Evolutionary conservation across 176 grass and related monocot genomes (phyloP).

Genomic region (Carex scoparia): DNA sequence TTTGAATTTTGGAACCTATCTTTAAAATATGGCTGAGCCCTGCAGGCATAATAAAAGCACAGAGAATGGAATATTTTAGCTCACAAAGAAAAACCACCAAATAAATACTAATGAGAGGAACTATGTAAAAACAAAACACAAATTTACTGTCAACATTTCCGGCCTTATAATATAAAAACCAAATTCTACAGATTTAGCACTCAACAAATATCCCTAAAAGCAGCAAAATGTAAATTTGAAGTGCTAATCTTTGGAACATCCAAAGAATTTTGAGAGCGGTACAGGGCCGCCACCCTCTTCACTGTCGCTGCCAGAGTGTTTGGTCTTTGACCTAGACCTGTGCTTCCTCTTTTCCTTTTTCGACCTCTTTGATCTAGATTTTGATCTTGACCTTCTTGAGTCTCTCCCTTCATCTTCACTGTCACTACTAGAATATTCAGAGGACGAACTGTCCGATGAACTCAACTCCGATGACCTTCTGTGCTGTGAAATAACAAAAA

Average conservation of each 20-base stretch:
- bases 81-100: neutral
- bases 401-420: conserved; percentile 61
- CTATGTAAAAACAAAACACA: neutral
- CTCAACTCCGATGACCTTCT: conserved; percentile 69
- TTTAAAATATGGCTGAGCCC: neutral
- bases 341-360: conserved; percentile 84
- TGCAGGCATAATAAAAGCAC: neutral
- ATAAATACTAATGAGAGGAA: neutral
- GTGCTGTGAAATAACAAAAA: conserved; percentile 38
- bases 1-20: neutral
- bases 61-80: neutral
- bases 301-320: conserved; percentile 25
- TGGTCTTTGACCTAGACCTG: conserved; percentile 55
- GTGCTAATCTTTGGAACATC: conserved; percentile 49
- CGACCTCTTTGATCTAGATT: conserved; percentile 60
- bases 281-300: conserved; percentile 54
- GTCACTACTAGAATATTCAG: conserved; percentile 76
- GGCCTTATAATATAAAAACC: neutral
- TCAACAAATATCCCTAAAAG: neutral
- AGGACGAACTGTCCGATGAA: conserved; percentile 51
- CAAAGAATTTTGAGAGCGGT: conserved; percentile 84
- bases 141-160: conserved; percentile 5
- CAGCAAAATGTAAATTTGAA: conserved; percentile 20
- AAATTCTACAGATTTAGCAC: conserved; percentile 12
- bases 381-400: conserved; percentile 69